Percentiles rank a stretch among this genome's conserved stretches.
Evolutionary conservation across 2,329 filamentous ascomycete genomes (phyloP).

Genomic region (Zopfia rhizophila): DNA sequence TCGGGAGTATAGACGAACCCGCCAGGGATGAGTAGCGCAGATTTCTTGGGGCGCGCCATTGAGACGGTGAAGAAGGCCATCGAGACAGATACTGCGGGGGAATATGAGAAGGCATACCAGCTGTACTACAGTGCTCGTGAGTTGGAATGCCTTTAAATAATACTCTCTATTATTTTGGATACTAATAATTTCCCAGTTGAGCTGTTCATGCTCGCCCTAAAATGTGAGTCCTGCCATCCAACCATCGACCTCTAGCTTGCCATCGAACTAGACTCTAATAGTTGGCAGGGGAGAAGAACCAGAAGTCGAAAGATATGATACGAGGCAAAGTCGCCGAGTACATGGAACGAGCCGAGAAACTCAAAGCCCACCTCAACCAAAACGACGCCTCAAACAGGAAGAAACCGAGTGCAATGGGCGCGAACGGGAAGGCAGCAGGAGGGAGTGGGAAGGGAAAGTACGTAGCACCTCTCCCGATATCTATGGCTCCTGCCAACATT

Average conservation of each 20-base stretch:
- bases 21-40: constrained; percentile 86
- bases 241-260: constrained; percentile 1
- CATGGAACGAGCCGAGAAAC: constrained; percentile 98
- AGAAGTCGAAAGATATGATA: constrained; percentile 96
- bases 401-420: constrained; percentile 76
- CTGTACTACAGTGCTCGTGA: constrained; percentile 84
- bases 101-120: constrained; percentile 97
- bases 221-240: constrained; percentile 68
- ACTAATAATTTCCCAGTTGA: constrained; percentile 68
- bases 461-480: constrained; percentile 32
- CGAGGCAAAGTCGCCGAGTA: constrained; percentile 94
- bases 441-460: constrained; percentile 71
- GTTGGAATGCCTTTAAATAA: constrained; percentile 18
- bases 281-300: constrained; percentile 85
- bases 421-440: constrained; percentile 73
- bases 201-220: constrained; percentile 97
- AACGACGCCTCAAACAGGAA: constrained; percentile 73
- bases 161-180: constrained; percentile 12
- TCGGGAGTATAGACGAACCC: constrained; percentile 22
- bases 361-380: constrained; percentile 88
- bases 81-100: constrained; percentile 91
- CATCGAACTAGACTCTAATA: constrained; percentile 7
- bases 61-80: constrained; percentile 98
- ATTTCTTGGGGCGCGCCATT: constrained; percentile 97
- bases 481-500: constrained; percentile 13